These are phyloP conservation scores for Globisporangium perplexum DNA, from an alignment of 352 stramenopile genomes.

Conservation along the genomic window DNA sequence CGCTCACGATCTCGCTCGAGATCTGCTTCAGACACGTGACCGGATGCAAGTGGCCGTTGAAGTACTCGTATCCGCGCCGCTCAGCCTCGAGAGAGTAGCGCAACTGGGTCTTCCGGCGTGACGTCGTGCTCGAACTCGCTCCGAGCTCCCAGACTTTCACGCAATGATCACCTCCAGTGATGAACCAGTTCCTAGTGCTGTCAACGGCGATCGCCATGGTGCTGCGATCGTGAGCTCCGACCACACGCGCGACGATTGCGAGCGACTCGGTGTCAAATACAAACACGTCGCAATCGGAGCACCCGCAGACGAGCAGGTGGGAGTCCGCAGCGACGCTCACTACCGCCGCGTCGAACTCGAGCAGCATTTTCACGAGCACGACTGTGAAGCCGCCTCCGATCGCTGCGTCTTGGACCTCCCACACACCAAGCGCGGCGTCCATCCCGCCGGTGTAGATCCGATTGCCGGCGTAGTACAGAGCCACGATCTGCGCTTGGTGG, in stretches of 20 bases:
- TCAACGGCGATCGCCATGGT: slow-evolving; percentile 42
- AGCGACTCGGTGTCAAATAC: slow-evolving; percentile 46
- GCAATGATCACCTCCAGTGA: slow-evolving; percentile 49
- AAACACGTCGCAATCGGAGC: slow-evolving; percentile 69
- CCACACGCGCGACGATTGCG: slow-evolving; percentile 39
- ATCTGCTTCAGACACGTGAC: slow-evolving; percentile 52
- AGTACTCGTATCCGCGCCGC: slow-evolving; percentile 27
- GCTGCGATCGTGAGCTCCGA: slow-evolving; percentile 43
- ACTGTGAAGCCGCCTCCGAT: slow-evolving; percentile 52
- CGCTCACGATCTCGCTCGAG: slow-evolving; percentile 72
- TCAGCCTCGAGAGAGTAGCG: slow-evolving; percentile 36
- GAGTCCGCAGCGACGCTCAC: slow-evolving; percentile 57
- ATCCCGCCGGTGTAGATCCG: slow-evolving; percentile 69
- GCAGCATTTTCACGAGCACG: slow-evolving; percentile 39
- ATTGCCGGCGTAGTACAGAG: slow-evolving; percentile 47
- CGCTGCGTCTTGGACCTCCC: slow-evolving; percentile 47
- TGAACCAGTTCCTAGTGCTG: slow-evolving; percentile 35
- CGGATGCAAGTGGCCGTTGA: slow-evolving; percentile 47
- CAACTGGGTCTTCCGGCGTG: slow-evolving; percentile 27
- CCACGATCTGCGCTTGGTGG: slow-evolving; percentile 65
- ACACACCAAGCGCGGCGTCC: slow-evolving; percentile 58
- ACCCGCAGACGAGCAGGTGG: slow-evolving; percentile 47
- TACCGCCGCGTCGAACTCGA: slow-evolving; percentile 68
- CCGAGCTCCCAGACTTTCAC: slow-evolving; percentile 64
- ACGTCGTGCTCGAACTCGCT: slow-evolving; percentile 12